phyloP scores from a whole-genome alignment of 2,329 filamentous ascomycete species.

The Stachybotrys chartarum region DNA sequence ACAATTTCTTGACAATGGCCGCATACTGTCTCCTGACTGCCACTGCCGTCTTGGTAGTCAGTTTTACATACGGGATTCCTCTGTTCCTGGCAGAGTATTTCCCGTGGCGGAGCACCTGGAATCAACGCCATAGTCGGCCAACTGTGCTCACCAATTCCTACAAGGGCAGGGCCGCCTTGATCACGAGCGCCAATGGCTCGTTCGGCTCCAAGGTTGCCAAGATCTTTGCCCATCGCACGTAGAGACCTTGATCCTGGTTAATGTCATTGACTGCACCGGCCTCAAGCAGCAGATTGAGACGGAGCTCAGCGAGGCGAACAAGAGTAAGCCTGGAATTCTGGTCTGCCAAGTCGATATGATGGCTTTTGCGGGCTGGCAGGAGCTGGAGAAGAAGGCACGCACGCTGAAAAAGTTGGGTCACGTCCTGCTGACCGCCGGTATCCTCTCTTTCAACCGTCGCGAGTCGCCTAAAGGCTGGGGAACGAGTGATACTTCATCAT shows the following conservation, averaged over 20 bases:
- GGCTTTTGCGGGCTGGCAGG: constrained; percentile 24
- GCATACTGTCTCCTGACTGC: constrained; percentile 6
- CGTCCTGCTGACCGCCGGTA: constrained; percentile 27
- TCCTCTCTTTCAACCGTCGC: constrained; percentile 26
- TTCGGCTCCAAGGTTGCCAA: constrained; percentile 27
- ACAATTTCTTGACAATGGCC: constrained; percentile 11
- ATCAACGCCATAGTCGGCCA: constrained; percentile 24
- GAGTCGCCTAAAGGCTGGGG: constrained; percentile 31
- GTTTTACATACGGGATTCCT: constrained; percentile 21
- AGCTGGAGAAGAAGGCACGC: constrained; percentile 12
- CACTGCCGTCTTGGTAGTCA: constrained; percentile 7
- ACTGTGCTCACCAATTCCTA: constrained; percentile 26
- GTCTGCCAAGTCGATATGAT: constrained; percentile 30
- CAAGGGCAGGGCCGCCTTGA: constrained; percentile 24
- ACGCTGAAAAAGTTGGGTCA: constrained; percentile 23
- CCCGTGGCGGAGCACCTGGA: constrained; percentile 21
- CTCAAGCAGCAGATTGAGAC: constrained; percentile 25
- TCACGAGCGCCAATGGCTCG: constrained; percentile 28
- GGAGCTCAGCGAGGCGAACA: constrained; percentile 16
- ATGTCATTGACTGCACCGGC: constrained; percentile 22
- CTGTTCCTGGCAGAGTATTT: constrained; percentile 25
- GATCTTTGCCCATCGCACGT: constrained; percentile 24
- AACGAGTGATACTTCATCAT: constrained; percentile 18
- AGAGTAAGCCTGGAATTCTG: constrained; percentile 20
- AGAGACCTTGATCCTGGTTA: constrained; percentile 26